A percentile compares a stretch with the other conserved stretches of the same genome.
Conservation (phyloP, 768 basidiomycete species). For the Phaeotremella skinneri region DNA sequence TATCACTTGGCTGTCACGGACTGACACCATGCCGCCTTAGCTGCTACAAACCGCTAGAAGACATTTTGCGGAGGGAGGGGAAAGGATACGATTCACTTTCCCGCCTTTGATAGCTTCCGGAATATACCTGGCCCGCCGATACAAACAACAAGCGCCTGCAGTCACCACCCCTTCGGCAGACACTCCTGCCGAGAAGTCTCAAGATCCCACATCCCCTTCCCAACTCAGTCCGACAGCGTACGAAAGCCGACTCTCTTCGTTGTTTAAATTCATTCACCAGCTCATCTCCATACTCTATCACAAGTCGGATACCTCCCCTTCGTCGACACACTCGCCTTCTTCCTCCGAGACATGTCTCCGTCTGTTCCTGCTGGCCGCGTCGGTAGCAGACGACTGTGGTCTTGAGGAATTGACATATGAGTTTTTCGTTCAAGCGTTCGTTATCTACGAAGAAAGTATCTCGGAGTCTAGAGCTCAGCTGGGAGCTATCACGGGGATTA, state of each 20-base stretch:
- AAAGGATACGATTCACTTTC: constrained; percentile 94
- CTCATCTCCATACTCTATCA: constrained; percentile 88
- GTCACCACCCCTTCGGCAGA: constrained; percentile 54
- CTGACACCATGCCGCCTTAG: constrained; percentile 55
- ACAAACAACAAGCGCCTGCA: constrained; percentile 72
- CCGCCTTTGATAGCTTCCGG: constrained; percentile 91
- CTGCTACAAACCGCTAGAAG: constrained; percentile 84
- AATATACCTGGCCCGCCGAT: constrained; percentile 87
- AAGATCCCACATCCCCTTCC: background rate
- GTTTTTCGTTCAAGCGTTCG: constrained; percentile 95
- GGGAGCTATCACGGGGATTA: constrained; percentile 94
- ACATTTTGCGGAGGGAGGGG: constrained; percentile 81
- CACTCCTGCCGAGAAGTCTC: background rate
- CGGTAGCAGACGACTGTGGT: constrained; percentile 89
- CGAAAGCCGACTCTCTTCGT: constrained; percentile 67
- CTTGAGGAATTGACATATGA: constrained; percentile 97
- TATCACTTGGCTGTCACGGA: background rate
- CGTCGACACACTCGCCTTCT: constrained; percentile 3
- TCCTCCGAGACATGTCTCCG: constrained; percentile 83
- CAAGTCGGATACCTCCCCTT: constrained; percentile 83
- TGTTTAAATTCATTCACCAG: constrained; percentile 93
- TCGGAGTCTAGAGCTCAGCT: constrained; percentile 93
- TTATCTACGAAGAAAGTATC: constrained; percentile 95
- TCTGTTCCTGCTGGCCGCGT: constrained; percentile 90
- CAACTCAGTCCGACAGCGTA: background rate